phyloP scores from a whole-genome alignment of 2,329 filamentous ascomycete genomes.

The Sarocladium kiliense region DNA sequence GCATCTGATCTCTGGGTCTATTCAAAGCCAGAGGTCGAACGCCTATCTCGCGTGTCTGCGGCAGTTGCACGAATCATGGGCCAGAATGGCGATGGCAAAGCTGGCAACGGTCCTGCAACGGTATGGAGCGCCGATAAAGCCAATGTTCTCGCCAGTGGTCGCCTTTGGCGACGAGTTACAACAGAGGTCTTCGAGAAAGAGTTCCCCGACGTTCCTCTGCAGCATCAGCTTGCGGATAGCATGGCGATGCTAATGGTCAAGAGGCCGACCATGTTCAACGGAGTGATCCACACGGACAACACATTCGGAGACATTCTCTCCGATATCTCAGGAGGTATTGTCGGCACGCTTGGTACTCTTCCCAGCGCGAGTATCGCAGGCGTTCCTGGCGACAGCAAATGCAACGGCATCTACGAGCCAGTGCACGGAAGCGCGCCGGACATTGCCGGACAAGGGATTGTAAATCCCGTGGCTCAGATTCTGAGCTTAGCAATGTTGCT shows the following conservation, averaged over 20 bases:
- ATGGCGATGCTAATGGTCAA: slow-evolving; percentile 43
- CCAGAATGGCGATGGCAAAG: slow-evolving; percentile 15
- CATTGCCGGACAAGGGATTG: slow-evolving; percentile 65
- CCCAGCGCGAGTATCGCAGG: slow-evolving; percentile 41
- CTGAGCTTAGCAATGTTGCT: slow-evolving; percentile 71
- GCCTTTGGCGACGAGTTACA: slow-evolving; percentile 42
- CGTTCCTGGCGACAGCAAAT: slow-evolving; percentile 30
- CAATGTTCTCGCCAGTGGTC: slow-evolving; percentile 45
- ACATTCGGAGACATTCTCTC: slow-evolving; percentile 43
- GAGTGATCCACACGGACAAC: slow-evolving; percentile 42
- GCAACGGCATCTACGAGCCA: slow-evolving; percentile 71
- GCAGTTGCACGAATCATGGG: slow-evolving; percentile 33
- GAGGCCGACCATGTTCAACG: slow-evolving; percentile 40
- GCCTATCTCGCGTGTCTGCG: slow-evolving; percentile 40
- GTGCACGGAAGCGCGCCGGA: slow-evolving; percentile 72
- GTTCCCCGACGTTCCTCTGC: slow-evolving; percentile 36
- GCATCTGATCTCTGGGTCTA: slow-evolving; percentile 46
- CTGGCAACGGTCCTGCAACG: slow-evolving; percentile 26
- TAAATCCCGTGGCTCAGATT: slow-evolving; percentile 68
- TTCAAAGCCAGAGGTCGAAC: slow-evolving; percentile 37
- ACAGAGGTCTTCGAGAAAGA: slow-evolving; percentile 34
- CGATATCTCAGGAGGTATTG: slow-evolving; percentile 40
- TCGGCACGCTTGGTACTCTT: slow-evolving; percentile 38
- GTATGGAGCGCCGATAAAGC: slow-evolving; percentile 48
- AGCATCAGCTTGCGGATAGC: slow-evolving; percentile 42